These are phyloP conservation scores for Acanthamoeba lenticulata DNA, from an alignment of 208 protist genomes.

Conservation along the genomic window DNA sequence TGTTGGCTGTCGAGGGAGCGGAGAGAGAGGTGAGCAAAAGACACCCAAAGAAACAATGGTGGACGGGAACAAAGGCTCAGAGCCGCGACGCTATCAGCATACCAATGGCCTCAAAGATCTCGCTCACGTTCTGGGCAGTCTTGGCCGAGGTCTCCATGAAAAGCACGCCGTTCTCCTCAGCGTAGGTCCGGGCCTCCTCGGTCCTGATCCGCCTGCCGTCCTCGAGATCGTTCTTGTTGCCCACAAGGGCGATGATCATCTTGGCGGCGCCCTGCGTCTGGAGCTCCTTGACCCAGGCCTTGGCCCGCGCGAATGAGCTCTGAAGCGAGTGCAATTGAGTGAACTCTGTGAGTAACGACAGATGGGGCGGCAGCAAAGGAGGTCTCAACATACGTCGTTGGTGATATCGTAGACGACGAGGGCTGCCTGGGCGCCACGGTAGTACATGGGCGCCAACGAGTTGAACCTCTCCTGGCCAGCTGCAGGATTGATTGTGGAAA, in stretches of 20 bases:
- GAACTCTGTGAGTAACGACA: neutral
- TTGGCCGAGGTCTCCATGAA: slow-evolving; percentile 93
- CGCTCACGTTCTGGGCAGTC: slow-evolving; percentile 89
- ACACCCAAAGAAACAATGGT: neutral
- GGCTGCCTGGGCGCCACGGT: slow-evolving; percentile 89
- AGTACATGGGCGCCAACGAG: slow-evolving; percentile 94
- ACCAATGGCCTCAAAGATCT: slow-evolving; percentile 91
- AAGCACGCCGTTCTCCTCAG: slow-evolving; percentile 89
- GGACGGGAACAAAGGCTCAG: neutral
- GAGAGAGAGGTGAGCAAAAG: neutral
- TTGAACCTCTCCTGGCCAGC: slow-evolving; percentile 91
- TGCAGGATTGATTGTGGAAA: slow-evolving; percentile 67
- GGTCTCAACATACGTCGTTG: slow-evolving; percentile 70
- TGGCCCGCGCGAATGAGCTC: slow-evolving; percentile 78
- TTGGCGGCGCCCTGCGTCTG: slow-evolving; percentile 79
- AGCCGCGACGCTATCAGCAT: too few species aligned
- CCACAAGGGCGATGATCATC: slow-evolving; percentile 79
- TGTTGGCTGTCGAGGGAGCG: neutral
- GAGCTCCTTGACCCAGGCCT: slow-evolving; percentile 82
- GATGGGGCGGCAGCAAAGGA: neutral
- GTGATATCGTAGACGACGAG: slow-evolving; percentile 94
- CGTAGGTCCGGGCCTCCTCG: slow-evolving; percentile 93
- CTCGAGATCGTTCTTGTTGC: slow-evolving; percentile 82
- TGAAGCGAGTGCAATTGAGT: neutral
- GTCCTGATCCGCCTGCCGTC: slow-evolving; percentile 71